Percentiles rank a stretch among this genome's conserved stretches.
Conservation (phyloP, 441 rosid genomes). For the Pelargonium myrrhifolium region DNA sequence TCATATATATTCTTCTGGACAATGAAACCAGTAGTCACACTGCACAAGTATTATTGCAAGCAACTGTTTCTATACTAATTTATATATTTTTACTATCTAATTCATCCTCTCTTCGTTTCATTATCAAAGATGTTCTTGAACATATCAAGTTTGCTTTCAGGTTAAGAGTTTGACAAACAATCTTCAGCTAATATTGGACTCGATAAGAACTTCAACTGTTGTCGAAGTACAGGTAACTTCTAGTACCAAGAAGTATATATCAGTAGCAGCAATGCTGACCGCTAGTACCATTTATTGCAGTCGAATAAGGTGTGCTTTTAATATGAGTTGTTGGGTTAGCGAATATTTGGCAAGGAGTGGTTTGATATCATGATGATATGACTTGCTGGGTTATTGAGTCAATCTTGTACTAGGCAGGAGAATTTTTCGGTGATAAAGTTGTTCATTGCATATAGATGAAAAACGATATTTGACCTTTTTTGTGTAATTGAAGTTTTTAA, state of each 20-base stretch:
- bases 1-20: no score
- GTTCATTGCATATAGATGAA: no score
- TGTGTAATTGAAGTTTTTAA: neutral
- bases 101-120: neutral
- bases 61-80: no score
- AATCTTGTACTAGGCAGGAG: no score
- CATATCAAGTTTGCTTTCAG: slow-evolving; percentile 22
- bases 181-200: slow-evolving; percentile 23
- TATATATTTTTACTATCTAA: no score
- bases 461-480: no score
- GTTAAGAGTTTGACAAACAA: slow-evolving; percentile 24
- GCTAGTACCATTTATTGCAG: no score
- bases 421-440: no score
- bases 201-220: slow-evolving; percentile 25
- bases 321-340: neutral
- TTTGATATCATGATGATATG: no score
- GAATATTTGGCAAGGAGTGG: neutral
- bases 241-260: neutral
- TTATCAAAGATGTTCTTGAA: neutral
- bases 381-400: no score
- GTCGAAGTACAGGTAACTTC: slow-evolving; percentile 33
- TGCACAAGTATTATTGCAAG: no score
- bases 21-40: no score
- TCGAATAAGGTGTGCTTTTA: neutral
- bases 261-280: neutral